Base-by-base conservation (phyloP, 2,329 filamentous ascomycete species). In the Neonectria magnoliae region DNA sequence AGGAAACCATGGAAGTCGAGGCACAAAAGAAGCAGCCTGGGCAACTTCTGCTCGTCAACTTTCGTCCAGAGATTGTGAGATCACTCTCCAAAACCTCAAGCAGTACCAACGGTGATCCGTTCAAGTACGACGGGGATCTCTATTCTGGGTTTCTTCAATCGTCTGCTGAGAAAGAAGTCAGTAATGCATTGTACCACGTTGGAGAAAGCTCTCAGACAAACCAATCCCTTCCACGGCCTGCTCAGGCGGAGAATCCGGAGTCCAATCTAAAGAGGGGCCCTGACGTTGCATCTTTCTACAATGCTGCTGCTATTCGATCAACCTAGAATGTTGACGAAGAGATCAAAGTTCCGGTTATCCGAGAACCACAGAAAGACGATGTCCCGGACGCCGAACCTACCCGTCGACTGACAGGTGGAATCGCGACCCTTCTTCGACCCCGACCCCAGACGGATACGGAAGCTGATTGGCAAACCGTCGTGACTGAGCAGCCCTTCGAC, bases 81-180 rank as follows among this genome's bases (percentile, higher is more conserved):
- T 71, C 68, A 66, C 45, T 71, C 57, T 68, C 77, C n/a, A 70
- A 74, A 63, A 44, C 79, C 60, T 80, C 79, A 2, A 76, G 73
- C 64, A 77, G 77, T 25, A 73, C 73, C 3, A 78, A 77, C 27
- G 78, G 76, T 1, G 82, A 85, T 44, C 83, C 81, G 0, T 86
- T 85, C 73, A 76, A 77, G 52, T 85, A 84, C 64, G 83, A 85
- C 67, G 76, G 73, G 36, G 76, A 76, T 9, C 65, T 73, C 2
- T 82, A 82, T 65, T 77, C 75, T 14, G 63, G 75, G 10, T 81
- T 81, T 42, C 68, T 83, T 9, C 74, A 77, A 8, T 72, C 78
- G 4, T 74, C 77, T 1, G 78, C 77, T 60, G 82, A 85, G 64
- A 76, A 79, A 59, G 81, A 85, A 11, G 76, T 84, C 14, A 84